phyloP scores from a whole-genome alignment of 495 filamentous ascomycete genomes.

The Neurospora sublineolata region DNA sequence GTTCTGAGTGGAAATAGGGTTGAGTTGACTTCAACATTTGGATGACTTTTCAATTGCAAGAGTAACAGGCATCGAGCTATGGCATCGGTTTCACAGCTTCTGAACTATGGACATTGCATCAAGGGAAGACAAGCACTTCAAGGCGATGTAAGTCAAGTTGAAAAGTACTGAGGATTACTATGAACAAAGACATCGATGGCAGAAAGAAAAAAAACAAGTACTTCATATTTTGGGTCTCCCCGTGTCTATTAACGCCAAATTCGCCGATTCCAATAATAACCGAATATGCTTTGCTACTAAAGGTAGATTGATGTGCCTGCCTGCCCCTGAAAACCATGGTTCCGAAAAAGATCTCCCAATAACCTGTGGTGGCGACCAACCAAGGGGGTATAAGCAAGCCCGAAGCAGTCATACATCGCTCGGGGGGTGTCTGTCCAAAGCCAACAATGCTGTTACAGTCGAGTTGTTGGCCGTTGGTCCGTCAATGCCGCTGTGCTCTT shows the following conservation, averaged over 20 bases:
- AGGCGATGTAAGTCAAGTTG: background rate
- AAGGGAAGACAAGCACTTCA: no score
- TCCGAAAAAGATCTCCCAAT: background rate
- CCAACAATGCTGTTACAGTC: background rate
- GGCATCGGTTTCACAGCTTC: no score
- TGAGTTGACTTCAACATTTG: no score
- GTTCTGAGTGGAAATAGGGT: background rate
- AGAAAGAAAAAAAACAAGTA: background rate
- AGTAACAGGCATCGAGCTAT: no score
- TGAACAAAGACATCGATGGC: background rate
- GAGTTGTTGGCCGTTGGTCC: background rate
- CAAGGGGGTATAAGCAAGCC: background rate
- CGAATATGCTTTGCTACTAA: conserved; percentile 6
- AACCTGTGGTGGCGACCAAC: background rate
- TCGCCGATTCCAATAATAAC: conserved; percentile 10
- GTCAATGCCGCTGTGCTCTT: background rate
- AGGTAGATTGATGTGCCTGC: background rate
- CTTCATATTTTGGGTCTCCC: conserved; percentile 5
- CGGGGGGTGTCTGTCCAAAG: background rate
- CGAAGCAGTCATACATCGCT: background rate
- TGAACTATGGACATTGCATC: no score
- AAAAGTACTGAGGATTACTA: background rate
- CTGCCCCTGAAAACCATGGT: background rate
- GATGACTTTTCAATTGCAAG: no score
- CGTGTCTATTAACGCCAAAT: conserved; percentile 16